Base-by-base conservation (phyloP, 208 protist genomes). In the Herpetomonas muscarum region DNA sequence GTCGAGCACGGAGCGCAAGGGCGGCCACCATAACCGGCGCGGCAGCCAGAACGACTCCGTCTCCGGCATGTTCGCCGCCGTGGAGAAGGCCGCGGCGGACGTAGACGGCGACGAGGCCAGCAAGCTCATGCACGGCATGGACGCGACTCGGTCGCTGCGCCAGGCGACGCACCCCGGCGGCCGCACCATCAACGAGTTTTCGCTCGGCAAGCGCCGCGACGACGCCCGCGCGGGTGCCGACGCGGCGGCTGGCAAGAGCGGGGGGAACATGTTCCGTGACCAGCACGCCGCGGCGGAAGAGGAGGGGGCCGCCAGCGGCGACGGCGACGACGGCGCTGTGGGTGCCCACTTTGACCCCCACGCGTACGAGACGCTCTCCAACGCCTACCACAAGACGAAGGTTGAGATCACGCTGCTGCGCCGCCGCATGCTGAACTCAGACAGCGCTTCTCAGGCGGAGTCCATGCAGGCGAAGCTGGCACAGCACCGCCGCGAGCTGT, bases 331-430 rank as follows among this genome's bases (percentile, higher is more conserved):
- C 21, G 44, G 60, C 19, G 47, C 58, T 51, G 66, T 67, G 31
- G 58, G 44, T 10, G 32, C 25, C 7, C 34, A 2, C 3, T 87
- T 79, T 56, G 74, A 80, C 60, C 67, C 74, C 31, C 58, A 72
- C 29, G 61, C 57, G 37, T 88, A 85, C 42, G 82, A 92, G 44
- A 62, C 72, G 44, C 62, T 90, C 21, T 72, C 76, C 21, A 85
- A 76, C 55, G 85, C 79, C 26, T 94, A 91, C 59, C 85, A 92
- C 78, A 85, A 87, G 58, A 70, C 72, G 50, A 92, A 92, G 58
- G 85, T 94, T 12, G 85, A 94, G 58, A 76, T 84, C 42, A 89
- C 88, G 29, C 63, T 87, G 37, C 64, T 92, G 50, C 88, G 88
- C 5, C 85, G 82, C 25, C 80, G 82, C 37, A 55, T 94, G 54